Conservation (phyloP, 306 rosid species). For the Dryas drummondii region DNA sequence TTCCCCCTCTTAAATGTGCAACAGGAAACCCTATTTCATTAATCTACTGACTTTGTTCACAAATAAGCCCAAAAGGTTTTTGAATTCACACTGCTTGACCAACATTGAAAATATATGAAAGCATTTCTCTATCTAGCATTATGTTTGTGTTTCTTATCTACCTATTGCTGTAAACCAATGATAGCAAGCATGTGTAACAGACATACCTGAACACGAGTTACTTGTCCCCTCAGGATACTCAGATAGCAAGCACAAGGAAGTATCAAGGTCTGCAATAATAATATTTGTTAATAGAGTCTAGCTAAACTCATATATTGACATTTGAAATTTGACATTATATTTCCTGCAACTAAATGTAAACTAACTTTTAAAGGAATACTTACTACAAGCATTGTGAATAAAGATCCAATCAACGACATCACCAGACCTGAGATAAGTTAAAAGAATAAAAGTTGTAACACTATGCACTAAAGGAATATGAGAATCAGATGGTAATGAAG, state of each 20-base stretch:
- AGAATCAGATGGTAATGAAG: not conserved
- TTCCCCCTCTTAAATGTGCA: no score
- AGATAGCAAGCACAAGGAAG: constrained; percentile 91
- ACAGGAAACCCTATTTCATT: no score
- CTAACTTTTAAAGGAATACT: constrained; percentile 31
- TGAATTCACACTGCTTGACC: no score
- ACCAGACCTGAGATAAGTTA: constrained; percentile 59
- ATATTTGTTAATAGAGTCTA: not conserved
- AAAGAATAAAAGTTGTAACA: not conserved
- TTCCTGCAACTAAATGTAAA: constrained; percentile 3
- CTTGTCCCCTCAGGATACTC: constrained; percentile 63
- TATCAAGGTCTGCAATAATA: constrained; percentile 72
- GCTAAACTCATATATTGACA: not conserved
- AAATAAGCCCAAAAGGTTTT: no score
- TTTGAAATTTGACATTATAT: not conserved
- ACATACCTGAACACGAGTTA: constrained; percentile 63
- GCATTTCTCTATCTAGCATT: not conserved
- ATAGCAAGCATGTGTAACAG: not conserved
- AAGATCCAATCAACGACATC: constrained; percentile 91
- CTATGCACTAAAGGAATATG: not conserved
- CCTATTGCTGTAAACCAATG: not conserved
- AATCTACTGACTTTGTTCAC: no score
- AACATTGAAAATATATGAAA: not conserved
- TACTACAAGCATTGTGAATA: constrained; percentile 95
- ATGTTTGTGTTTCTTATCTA: not conserved